Evolutionary conservation across 1,139 yeast species (phyloP).

Genomic region (Scheffersomyces lignicola): DNA sequence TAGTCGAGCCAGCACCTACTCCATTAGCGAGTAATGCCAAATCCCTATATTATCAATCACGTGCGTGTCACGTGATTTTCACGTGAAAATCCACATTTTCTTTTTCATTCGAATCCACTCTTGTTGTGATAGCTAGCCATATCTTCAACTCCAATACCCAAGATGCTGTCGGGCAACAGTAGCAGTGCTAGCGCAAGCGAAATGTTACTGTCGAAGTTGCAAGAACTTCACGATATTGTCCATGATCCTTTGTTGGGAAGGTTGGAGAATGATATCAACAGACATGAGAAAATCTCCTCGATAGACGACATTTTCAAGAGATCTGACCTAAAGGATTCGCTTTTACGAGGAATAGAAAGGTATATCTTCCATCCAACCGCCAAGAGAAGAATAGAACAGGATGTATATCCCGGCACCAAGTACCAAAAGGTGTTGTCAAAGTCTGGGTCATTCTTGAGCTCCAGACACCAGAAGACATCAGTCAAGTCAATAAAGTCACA

Average conservation of each 20-base stretch:
- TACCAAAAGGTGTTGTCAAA: not conserved
- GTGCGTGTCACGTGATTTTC: not conserved
- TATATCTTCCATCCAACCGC: conserved; percentile 1
- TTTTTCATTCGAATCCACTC: no score
- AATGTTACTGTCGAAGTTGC: not conserved
- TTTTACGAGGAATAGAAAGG: not conserved
- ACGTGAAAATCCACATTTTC: not conserved
- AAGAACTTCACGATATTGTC: conserved; percentile 2
- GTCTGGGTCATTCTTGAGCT: not conserved
- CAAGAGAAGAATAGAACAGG: not conserved
- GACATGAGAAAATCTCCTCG: not conserved
- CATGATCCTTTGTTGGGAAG: conserved; percentile 3
- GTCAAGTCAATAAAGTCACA: conserved; percentile 22
- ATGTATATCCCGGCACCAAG: not conserved
- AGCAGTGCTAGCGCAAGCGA: not conserved
- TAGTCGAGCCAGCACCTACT: no score
- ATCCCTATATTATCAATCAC: no score
- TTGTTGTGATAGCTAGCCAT: no score
- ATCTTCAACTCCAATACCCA: no score
- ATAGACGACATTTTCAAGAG: not conserved
- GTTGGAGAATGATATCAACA: not conserved
- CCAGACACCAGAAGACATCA: conserved; percentile 9
- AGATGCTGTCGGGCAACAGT: not conserved
- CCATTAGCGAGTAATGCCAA: no score
- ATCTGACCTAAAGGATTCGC: conserved; percentile 1